Percentiles rank a stretch among this genome's conserved stretches.
phyloP scores from a whole-genome alignment of 345 rosid species.

The Eucalyptus pauciflora region DNA sequence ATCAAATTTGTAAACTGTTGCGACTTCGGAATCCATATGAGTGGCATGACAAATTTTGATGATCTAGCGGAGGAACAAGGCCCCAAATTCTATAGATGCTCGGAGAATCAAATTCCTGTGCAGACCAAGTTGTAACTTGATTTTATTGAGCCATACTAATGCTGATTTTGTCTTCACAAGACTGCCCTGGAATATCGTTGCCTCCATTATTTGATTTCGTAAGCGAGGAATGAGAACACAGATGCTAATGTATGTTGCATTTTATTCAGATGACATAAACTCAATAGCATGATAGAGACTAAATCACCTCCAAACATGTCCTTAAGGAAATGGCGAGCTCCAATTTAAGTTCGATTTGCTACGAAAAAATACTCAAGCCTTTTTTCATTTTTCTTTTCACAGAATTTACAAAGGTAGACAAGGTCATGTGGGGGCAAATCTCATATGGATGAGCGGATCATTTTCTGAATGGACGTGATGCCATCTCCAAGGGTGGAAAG shows the following conservation, averaged over 20 bases:
- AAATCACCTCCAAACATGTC: not conserved
- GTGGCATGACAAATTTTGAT: not conserved
- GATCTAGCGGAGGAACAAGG: not conserved
- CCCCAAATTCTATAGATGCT: not conserved
- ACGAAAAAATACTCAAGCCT: not conserved
- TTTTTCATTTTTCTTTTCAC: too few species aligned
- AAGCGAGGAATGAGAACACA: not conserved
- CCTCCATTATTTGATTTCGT: not conserved
- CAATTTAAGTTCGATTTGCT: not conserved
- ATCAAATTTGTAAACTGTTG: too few species aligned
- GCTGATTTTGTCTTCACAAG: not conserved
- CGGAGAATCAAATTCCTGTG: not conserved
- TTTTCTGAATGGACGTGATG: not conserved
- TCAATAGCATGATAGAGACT: not conserved
- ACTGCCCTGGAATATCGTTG: not conserved
- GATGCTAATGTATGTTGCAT: not conserved
- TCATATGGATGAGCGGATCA: not conserved
- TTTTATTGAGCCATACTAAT: not conserved
- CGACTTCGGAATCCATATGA: accelerated
- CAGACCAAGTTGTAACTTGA: not conserved
- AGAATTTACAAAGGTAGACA: not conserved
- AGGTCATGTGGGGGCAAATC: not conserved
- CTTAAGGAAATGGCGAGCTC: not conserved
- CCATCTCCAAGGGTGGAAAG: not conserved
- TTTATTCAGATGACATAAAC: not conserved